phyloP scores from a whole-genome alignment of 1,284 basidiomycete genomes.

The Ceratorhiza oryzae-sativae region DNA sequence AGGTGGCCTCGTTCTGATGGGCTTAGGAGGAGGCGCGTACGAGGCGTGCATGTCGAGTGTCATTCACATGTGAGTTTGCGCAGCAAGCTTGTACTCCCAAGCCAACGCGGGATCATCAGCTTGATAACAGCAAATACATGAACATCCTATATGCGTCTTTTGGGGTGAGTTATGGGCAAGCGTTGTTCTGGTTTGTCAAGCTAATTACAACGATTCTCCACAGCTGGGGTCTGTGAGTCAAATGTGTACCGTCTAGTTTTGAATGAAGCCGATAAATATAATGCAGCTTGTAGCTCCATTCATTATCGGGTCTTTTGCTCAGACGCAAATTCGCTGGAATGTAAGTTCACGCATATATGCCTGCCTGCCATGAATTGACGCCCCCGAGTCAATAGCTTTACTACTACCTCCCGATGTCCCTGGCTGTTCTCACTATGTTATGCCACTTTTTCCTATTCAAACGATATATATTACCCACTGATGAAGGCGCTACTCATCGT shows the following conservation, averaged over 20 bases:
- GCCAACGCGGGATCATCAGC: background rate
- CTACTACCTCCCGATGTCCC: slow-evolving; percentile 13
- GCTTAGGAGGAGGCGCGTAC: slow-evolving; percentile 18
- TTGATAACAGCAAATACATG: slow-evolving; percentile 22
- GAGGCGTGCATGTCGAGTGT: slow-evolving; percentile 31
- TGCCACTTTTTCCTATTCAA: slow-evolving; percentile 22
- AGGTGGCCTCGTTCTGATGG: slow-evolving; percentile 13
- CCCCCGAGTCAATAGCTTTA: background rate
- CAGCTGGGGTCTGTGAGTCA: slow-evolving; percentile 15
- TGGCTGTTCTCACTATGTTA: background rate
- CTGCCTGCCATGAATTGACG: background rate
- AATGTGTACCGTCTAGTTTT: background rate
- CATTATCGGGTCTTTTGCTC: slow-evolving; percentile 13
- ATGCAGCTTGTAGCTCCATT: slow-evolving; percentile 11
- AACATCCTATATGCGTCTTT: slow-evolving; percentile 24
- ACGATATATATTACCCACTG: background rate
- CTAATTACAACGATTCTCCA: too few species aligned
- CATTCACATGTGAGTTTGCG: slow-evolving; percentile 17
- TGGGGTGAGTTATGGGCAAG: background rate
- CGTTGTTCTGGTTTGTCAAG: background rate
- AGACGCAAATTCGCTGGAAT: background rate
- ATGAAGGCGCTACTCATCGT: slow-evolving; percentile 5
- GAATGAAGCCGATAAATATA: background rate
- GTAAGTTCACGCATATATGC: background rate
- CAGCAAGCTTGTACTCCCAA: background rate